Conservation (phyloP, 371 early-diverging fungal genomes). For the Syncephalastrum racemosum region DNA sequence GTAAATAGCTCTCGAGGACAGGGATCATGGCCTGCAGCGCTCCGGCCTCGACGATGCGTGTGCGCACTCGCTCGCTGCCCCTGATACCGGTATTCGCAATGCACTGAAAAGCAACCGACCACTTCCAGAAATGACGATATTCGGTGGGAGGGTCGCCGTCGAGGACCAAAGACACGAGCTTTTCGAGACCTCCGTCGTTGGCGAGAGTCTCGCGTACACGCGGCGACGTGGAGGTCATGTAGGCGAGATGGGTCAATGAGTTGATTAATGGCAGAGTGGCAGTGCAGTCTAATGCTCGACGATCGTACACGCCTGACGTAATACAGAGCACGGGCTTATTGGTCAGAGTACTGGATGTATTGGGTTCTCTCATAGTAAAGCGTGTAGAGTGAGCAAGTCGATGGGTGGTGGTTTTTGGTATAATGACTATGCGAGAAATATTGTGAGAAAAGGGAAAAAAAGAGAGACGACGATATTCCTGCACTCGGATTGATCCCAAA, state of each 20-base stretch:
- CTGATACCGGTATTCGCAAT: slow-evolving; percentile 86
- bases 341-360: slow-evolving; percentile 72
- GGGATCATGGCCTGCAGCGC: slow-evolving; percentile 77
- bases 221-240: slow-evolving; percentile 80
- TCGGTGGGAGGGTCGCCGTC: slow-evolving; percentile 65
- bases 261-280: slow-evolving; percentile 83
- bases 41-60: slow-evolving; percentile 83
- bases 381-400: slow-evolving; percentile 6
- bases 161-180: slow-evolving; percentile 74
- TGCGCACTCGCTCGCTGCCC: slow-evolving; percentile 78
- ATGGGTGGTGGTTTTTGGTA: background rate
- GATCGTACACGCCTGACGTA: slow-evolving; percentile 82
- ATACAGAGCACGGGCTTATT: slow-evolving; percentile 81
- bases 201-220: slow-evolving; percentile 80
- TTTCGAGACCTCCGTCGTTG: slow-evolving; percentile 86
- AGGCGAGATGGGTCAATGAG: slow-evolving; percentile 84
- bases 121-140: slow-evolving; percentile 72
- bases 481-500: background rate
- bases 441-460: background rate
- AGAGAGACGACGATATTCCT: slow-evolving; percentile 1
- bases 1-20: slow-evolving; percentile 71
- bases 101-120: slow-evolving; percentile 83
- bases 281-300: slow-evolving; percentile 88
- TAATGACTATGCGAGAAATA: too few species aligned
- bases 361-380: slow-evolving; percentile 75